Evolutionary conservation across 2,329 filamentous ascomycete species (phyloP).

Genomic region (Fusarium sp.): DNA sequence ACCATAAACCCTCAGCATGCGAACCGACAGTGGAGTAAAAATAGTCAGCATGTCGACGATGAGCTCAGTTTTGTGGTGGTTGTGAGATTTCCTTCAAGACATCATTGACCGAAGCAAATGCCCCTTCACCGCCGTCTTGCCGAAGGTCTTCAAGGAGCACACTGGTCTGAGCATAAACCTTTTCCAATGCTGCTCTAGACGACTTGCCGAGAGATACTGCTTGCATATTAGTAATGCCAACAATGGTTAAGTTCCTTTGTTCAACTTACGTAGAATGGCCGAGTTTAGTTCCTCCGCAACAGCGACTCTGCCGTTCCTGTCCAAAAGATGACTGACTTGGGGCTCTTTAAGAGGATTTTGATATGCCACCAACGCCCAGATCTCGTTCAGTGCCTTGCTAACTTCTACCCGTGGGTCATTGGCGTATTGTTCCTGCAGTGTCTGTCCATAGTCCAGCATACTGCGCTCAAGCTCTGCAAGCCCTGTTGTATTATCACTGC

Average conservation of each 20-base stretch:
- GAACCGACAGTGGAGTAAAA: slow-evolving; percentile 21
- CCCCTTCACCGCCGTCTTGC: slow-evolving; percentile 81
- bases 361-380: slow-evolving; percentile 91
- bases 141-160: slow-evolving; percentile 86
- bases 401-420: slow-evolving; percentile 78
- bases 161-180: slow-evolving; percentile 85
- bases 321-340: slow-evolving; percentile 81
- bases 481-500: slow-evolving; percentile 52
- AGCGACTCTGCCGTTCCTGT: slow-evolving; percentile 77
- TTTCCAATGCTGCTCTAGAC: slow-evolving; percentile 86
- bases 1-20: slow-evolving; percentile 37
- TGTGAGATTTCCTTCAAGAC: slow-evolving; percentile 62
- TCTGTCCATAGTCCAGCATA: slow-evolving; percentile 83
- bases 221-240: slow-evolving; percentile 32
- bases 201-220: slow-evolving; percentile 91
- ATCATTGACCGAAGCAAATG: slow-evolving; percentile 77
- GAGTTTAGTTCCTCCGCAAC: slow-evolving; percentile 96
- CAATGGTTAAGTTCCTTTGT: background rate
- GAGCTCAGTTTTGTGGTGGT: slow-evolving; percentile 50
- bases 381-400: slow-evolving; percentile 80
- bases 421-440: slow-evolving; percentile 81
- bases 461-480: slow-evolving; percentile 69
- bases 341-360: slow-evolving; percentile 80
- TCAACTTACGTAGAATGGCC: slow-evolving; percentile 82
- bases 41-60: background rate